Percentiles rank a stretch among this genome's conserved stretches.
Conservation (phyloP, 1,284 basidiomycete genomes). For the Melampsora americana region DNA sequence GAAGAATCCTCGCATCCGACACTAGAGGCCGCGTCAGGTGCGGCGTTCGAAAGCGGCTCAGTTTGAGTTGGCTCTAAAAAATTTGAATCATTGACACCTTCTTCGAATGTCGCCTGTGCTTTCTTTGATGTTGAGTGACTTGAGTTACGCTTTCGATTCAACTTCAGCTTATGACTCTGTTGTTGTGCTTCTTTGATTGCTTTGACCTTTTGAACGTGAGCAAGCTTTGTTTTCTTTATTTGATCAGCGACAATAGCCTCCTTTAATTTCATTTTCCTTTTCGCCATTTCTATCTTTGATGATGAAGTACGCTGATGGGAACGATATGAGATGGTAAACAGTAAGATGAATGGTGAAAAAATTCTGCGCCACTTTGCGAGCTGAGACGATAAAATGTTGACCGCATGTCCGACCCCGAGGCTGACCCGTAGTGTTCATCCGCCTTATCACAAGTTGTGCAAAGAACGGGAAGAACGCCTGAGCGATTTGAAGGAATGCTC, state of each 20-base stretch:
- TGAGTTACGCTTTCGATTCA: background rate
- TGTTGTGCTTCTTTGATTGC: constrained; percentile 1
- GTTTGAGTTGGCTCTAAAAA: background rate
- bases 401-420: too few species aligned
- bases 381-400: too few species aligned
- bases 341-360: too few species aligned
- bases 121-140: background rate
- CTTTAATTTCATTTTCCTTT: background rate
- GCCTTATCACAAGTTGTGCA: too few species aligned
- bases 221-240: background rate
- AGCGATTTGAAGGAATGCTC: too few species aligned
- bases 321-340: too few species aligned
- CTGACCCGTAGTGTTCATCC: too few species aligned
- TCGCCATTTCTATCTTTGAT: background rate
- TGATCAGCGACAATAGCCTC: background rate
- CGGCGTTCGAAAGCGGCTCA: background rate
- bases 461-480: too few species aligned
- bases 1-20: background rate
- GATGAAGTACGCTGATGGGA: too few species aligned
- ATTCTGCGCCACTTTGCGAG: too few species aligned
- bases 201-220: constrained; percentile 5
- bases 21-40: background rate
- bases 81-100: background rate
- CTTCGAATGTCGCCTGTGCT: background rate
- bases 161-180: background rate